phyloP scores from a whole-genome alignment of 768 basidiomycete species.

The Boletus fagicola region DNA sequence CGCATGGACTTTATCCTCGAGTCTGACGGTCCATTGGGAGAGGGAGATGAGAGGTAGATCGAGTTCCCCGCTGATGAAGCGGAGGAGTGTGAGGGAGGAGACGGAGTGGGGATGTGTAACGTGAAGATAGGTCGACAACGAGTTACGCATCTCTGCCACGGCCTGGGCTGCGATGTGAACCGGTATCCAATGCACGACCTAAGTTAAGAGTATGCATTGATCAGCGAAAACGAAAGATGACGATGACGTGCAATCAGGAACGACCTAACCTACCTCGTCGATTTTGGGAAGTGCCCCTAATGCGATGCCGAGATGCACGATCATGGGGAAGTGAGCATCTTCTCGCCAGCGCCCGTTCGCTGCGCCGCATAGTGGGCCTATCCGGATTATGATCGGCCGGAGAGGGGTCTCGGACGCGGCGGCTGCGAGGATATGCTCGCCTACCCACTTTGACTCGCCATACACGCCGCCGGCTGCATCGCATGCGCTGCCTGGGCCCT shows the following conservation, averaged over 20 bases:
- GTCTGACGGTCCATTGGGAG: conserved; percentile 7
- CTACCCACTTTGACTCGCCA: conserved; percentile 24
- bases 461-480: conserved; percentile 13
- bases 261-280: conserved; percentile 20
- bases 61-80: conserved; percentile 4
- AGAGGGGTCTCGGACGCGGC: conserved; percentile 19
- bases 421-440: conserved; percentile 23
- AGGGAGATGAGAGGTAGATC: conserved; percentile 8
- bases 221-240: not conserved
- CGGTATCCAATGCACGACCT: conserved; percentile 18
- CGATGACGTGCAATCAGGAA: no score
- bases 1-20: not conserved
- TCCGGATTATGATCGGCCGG: conserved; percentile 33
- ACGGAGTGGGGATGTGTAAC: conserved; percentile 13
- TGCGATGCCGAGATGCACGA: conserved; percentile 25
- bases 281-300: conserved; percentile 21
- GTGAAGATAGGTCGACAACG: conserved; percentile 3
- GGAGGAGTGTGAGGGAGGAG: conserved; percentile 11
- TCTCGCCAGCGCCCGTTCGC: conserved; percentile 40
- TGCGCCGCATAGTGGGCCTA: conserved; percentile 39
- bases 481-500: conserved; percentile 3
- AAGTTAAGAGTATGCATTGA: not conserved
- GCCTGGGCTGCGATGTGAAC: conserved; percentile 13
- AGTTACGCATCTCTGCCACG: conserved; percentile 18
- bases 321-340: conserved; percentile 36